Base-by-base conservation (phyloP, 441 rosid species). In the Syzygium syzygioides region DNA sequence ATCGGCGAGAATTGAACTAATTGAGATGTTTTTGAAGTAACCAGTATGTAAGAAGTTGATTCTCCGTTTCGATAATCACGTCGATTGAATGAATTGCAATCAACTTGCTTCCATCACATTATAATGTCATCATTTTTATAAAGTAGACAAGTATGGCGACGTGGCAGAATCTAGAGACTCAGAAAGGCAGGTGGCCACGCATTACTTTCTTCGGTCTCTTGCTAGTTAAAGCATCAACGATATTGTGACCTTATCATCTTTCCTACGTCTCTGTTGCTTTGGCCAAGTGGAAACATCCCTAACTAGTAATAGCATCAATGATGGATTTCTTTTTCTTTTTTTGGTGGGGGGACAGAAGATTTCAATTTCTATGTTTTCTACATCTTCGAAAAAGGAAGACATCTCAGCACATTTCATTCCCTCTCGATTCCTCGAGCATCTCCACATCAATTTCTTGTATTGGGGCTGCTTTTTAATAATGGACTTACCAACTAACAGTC, bases 141-240 rank as follows among this genome's bases (percentile, higher is more conserved):
- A 14, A 54, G 13, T 0, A 7, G 41, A 30, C 30, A 1, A 15
- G 3, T 17, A 15, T 7, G 41, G 1, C 30, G 13, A 30, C 9
- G 12, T 0, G 3, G 9, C 1, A 9, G 18, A 4, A 64, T 64
- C 23, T 64, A 15, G 3, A 30, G 3, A 64, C 4, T 4, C 15
- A 19, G 23, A 55, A 19, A 55, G 25, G 25, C 57, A 55, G 9
- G 57, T 20, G 57, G 25, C 20, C 9, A 7, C 55, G 18, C 55
- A 15, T 55, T 19, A 55, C 57, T 55, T 55, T 55, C 57, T 55
- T 19, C 10, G 57, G 57, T 55, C 57, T 55, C 57, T 55, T 20
- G 20, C 57, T 19, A 19, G 14, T 19, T 6, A 7, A 5, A 6
- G 57, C 10, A 19, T 19, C 25, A 9, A 55, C 20, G 41, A 17